phyloP scores from a whole-genome alignment of 768 basidiomycete genomes.

The Suillus placidus region DNA sequence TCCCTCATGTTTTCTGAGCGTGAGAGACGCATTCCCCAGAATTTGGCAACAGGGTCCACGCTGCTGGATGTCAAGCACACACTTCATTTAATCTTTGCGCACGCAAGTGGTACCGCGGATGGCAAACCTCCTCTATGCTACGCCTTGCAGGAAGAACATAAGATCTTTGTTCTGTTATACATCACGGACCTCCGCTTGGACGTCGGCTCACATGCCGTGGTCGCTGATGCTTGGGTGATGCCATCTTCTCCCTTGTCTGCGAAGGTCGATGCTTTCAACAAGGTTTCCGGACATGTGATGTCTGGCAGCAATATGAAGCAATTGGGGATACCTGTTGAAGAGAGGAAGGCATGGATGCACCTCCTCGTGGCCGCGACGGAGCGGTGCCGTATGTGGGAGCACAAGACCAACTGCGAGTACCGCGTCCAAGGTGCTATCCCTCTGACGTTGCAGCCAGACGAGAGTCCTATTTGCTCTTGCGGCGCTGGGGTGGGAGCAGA shows the following conservation, averaged over 20 bases:
- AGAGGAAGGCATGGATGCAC: conserved; percentile 50
- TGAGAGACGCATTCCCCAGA: conserved; percentile 29
- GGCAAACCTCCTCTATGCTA: conserved; percentile 23
- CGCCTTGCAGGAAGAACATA: conserved; percentile 18
- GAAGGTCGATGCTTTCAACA: background rate
- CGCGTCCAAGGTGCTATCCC: conserved; percentile 37
- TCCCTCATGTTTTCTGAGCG: conserved; percentile 35
- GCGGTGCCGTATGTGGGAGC: conserved; percentile 56
- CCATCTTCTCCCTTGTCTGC: conserved; percentile 24
- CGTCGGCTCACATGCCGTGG: conserved; percentile 48
- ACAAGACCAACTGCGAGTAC: conserved; percentile 53
- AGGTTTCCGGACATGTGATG: background rate
- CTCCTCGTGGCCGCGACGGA: conserved; percentile 54
- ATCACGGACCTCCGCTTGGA: conserved; percentile 51
- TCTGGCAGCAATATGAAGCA: background rate
- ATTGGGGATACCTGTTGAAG: conserved; percentile 29
- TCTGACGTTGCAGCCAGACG: conserved; percentile 37
- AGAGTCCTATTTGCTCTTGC: conserved; percentile 53
- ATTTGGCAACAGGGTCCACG: conserved; percentile 8
- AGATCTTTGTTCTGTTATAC: conserved; percentile 45
- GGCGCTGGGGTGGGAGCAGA: conserved; percentile 52
- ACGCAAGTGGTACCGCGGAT: conserved; percentile 26
- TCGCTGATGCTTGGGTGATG: conserved; percentile 51
- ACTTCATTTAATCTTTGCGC: conserved; percentile 31
- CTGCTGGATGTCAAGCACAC: conserved; percentile 37